Conservation (phyloP, 2,329 filamentous ascomycete genomes). For the Colletotrichum shisoi region DNA sequence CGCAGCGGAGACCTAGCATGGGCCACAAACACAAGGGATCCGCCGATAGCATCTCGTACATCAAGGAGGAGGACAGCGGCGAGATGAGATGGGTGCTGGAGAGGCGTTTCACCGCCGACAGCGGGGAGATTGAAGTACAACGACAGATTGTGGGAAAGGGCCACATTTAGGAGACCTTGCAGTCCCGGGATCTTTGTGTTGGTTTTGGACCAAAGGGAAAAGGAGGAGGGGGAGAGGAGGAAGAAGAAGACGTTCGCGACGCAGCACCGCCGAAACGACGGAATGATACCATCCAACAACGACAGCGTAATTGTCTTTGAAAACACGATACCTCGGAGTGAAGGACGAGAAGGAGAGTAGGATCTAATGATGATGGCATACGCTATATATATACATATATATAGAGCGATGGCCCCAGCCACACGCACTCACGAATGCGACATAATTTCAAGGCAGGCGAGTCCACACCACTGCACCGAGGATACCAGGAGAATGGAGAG, state of each 20-base stretch:
- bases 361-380: conserved; percentile 16
- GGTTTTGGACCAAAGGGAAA: too few species aligned
- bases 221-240: neutral
- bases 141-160: conserved; percentile 69
- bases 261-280: conserved; percentile 8
- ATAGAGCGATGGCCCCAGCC: conserved; percentile 29
- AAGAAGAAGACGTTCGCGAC: neutral
- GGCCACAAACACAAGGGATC: conserved; percentile 65
- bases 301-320: conserved; percentile 20
- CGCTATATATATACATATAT: too few species aligned
- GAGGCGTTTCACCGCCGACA: conserved; percentile 69
- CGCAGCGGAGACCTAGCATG: conserved; percentile 45
- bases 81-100: conserved; percentile 75
- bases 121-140: conserved; percentile 69
- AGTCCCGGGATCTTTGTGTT: too few species aligned
- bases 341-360: neutral
- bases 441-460: neutral
- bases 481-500: neutral
- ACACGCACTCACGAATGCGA: conserved; percentile 16
- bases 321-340: conserved; percentile 21
- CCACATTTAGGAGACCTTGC: conserved; percentile 51
- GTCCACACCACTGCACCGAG: neutral
- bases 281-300: conserved; percentile 28
- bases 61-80: conserved; percentile 62
- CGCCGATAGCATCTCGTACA: conserved; percentile 75